A percentile compares a stretch with the other conserved stretches of the same genome.
These are phyloP conservation scores for Ophiognomonia clavigignenti-juglandacearum DNA, from an alignment of 2,329 filamentous ascomycete genomes.

Conservation along the genomic window DNA sequence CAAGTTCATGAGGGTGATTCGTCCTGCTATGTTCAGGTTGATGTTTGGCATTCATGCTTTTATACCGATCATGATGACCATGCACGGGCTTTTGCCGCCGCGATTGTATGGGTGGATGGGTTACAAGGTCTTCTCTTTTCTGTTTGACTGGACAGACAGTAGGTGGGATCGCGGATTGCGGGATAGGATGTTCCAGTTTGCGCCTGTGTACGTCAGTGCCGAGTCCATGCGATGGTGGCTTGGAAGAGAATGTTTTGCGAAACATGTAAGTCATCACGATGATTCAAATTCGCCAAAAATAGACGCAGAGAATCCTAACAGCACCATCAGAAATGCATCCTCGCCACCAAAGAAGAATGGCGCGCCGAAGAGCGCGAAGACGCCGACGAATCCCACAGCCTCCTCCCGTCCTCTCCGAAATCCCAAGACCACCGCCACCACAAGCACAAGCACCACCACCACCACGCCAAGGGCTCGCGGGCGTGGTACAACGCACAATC, in stretches of 20 bases:
- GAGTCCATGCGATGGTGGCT: constrained; percentile 97
- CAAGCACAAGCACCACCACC: constrained; percentile 24
- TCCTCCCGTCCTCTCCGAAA: neutral
- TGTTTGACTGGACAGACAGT: constrained; percentile 82
- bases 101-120: constrained; percentile 73
- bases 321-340: constrained; percentile 68
- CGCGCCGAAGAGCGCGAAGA: constrained; percentile 58
- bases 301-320: neutral
- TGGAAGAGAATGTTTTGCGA: constrained; percentile 49
- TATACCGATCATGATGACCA: constrained; percentile 88
- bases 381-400: constrained; percentile 34
- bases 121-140: constrained; percentile 82
- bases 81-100: constrained; percentile 64
- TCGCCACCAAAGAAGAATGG: constrained; percentile 70
- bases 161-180: constrained; percentile 80
- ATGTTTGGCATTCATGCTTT: constrained; percentile 92
- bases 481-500: constrained; percentile 80
- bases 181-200: constrained; percentile 84
- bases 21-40: constrained; percentile 68
- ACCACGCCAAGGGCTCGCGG: constrained; percentile 42
- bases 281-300: neutral
- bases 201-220: constrained; percentile 82
- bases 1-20: constrained; percentile 82
- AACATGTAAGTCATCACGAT: constrained; percentile 20
- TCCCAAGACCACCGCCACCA: constrained; percentile 2